Conservation (phyloP, 1,284 basidiomycete genomes). For the Irpex sp. region DNA sequence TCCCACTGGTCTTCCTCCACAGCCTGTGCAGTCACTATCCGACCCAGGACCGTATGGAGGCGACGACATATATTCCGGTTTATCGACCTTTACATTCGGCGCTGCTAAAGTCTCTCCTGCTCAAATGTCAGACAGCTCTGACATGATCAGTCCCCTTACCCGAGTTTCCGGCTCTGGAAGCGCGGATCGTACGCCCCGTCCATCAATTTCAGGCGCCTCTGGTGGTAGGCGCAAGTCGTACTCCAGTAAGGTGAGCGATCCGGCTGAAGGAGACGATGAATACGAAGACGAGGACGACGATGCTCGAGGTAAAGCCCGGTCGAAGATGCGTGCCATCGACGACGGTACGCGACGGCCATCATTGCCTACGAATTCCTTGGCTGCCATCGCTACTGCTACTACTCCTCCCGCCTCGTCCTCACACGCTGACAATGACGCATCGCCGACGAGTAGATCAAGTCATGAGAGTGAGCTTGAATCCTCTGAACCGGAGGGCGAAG, state of each 20-base stretch:
- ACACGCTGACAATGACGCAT: not conserved
- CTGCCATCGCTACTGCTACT: conserved; percentile 7
- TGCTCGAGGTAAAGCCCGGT: conserved; percentile 28
- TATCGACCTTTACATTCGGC: conserved; percentile 38
- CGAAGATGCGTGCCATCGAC: conserved; percentile 46
- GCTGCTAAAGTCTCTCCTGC: conserved; percentile 24
- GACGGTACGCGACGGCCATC: conserved; percentile 43
- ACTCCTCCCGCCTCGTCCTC: conserved; percentile 3
- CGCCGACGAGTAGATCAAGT: conserved; percentile 4
- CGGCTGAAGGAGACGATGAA: conserved; percentile 23
- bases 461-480: conserved; percentile 12
- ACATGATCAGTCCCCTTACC: conserved; percentile 30
- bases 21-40: conserved; percentile 18
- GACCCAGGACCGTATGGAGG: conserved; percentile 12
- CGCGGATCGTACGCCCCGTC: conserved; percentile 33
- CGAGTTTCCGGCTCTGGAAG: conserved; percentile 20
- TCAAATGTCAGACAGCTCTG: conserved; percentile 22
- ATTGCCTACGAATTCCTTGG: conserved; percentile 33
- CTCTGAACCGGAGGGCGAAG: conserved; percentile 17
- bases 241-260: conserved; percentile 15
- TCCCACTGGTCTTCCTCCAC: conserved; percentile 5
- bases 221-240: conserved; percentile 17
- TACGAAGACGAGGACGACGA: conserved; percentile 34
- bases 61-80: conserved; percentile 35
- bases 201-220: conserved; percentile 30